These are phyloP conservation scores for Pyrenophora tritici-repentis DNA, from an alignment of 2,329 filamentous ascomycete species.

Conservation along the genomic window DNA sequence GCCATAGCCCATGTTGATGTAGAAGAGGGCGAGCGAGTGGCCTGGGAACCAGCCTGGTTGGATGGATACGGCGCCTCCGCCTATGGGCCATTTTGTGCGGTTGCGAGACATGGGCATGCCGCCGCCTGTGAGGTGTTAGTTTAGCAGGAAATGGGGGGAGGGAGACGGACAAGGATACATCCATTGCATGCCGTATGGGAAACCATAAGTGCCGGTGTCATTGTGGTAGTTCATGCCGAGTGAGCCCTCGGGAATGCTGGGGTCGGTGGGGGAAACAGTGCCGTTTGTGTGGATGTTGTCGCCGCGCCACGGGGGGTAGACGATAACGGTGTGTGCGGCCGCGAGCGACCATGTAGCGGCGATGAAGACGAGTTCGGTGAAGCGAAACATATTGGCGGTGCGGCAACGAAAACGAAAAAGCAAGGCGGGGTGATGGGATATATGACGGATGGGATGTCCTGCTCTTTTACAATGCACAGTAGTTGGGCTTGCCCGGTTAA, in stretches of 20 bases:
- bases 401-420: background rate
- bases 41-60: slow-evolving; percentile 97
- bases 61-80: slow-evolving; percentile 83
- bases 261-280: slow-evolving; percentile 52
- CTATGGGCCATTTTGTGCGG: slow-evolving; percentile 88
- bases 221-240: slow-evolving; percentile 55
- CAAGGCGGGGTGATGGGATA: too few species aligned
- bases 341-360: slow-evolving; percentile 51
- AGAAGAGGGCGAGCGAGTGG: slow-evolving; percentile 79
- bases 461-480: slow-evolving; percentile 8
- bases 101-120: slow-evolving; percentile 78
- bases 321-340: slow-evolving; percentile 78
- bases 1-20: slow-evolving; percentile 88
- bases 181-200: slow-evolving; percentile 93
- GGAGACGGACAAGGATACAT: slow-evolving; percentile 83
- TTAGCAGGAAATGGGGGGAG: too few species aligned
- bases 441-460: slow-evolving; percentile 4
- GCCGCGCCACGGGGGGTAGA: slow-evolving; percentile 84
- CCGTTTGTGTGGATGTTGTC: slow-evolving; percentile 82
- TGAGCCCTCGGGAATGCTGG: slow-evolving; percentile 43
- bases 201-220: slow-evolving; percentile 57
- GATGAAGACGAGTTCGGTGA: slow-evolving; percentile 39
- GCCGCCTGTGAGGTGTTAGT: slow-evolving; percentile 65
- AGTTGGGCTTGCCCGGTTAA: too few species aligned
- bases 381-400: slow-evolving; percentile 39